Evolutionary conservation across 2,329 filamentous ascomycete genomes (phyloP), one percentile per base, ranked within the genome.

Genomic region (Berkeleyomyces rouxiae): DNA sequence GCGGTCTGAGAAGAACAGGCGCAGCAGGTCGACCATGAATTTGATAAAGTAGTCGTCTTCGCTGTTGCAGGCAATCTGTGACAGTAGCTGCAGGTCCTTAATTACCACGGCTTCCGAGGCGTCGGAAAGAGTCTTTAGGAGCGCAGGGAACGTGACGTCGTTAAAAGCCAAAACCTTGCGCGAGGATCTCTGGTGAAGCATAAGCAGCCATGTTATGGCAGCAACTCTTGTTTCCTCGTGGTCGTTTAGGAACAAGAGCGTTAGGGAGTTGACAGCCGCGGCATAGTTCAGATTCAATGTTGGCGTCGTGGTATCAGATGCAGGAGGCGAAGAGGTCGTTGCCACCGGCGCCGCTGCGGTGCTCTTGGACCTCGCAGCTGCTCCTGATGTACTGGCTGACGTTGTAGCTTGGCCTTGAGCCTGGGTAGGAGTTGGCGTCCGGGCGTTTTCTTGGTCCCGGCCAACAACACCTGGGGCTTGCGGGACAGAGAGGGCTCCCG

Each of bases 31-130:
- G 65, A 96, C 87, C 93, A 99, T 99, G 72, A 99, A 99, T 33
- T 92, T 95, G 1, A 89, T 87, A 71, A 99, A 99, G 73, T 97
- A 97, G 67, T 91, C 90, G 70, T 99, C 93, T 69, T 97, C 93
- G 70, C 90, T 97, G 68, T 96, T 95, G 67, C 87, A 85, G 2
- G 92, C 97, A 62, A 99, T 97, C 68, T 99, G 93, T 0, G 92
- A 97, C 2, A 99, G 79, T 13, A 99, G 79, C 66, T 97, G 88
- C 39, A 99, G 75, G 71, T 99, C 93, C 68, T 93, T 88, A 3
- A 90, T 97, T 1, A 99, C 95, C 5, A 99, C 93, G 16, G 90
- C 88, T 71, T 99, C 93, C 6, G 92, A 88, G 6, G 92, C 90
- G 72, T 99, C 93, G 0, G 92, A 97, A 0, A 99, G 79, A 0